Evolutionary conservation across 108 stramenopile genomes (phyloP), one percentile per base, ranked within the genome.

Genomic region (Skeletonema marinoi): DNA sequence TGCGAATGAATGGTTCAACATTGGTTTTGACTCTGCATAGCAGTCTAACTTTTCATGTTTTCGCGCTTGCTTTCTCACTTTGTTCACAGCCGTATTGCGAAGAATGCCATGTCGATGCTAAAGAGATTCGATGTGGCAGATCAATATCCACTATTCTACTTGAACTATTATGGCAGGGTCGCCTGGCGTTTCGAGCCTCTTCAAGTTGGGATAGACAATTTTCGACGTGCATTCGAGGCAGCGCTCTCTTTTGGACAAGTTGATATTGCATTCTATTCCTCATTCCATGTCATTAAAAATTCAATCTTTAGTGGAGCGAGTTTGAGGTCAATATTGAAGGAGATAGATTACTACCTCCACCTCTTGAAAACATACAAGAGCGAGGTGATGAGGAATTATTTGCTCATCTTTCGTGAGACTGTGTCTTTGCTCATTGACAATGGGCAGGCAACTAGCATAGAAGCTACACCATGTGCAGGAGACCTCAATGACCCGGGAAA

Each of bases 271-370:
- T 69, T 62, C 32, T 39, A 65, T 31, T 48, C 66, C 25, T 42
- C 61, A n/a, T 21, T 59, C 3, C 31, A 64, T 7, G 16, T 21
- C 12, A 48, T 74, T 21, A 39, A 46, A 10, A 67, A 21, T 14
- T 32, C 59, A 12, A 8, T 81, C 29, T 39, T 42, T 25, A 51
- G 68, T 3, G 80, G 80, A 25, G 60, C 35, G 32, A 81, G 64
- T 8, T 46, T 81, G 61, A 54, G 60, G 4, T 33, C 39, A 33
- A 32, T 81, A 25, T 51, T 69, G 32, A 60, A 64, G 9, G 69
- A 74, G 63, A 51, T 81, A 3, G 68, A 81, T 42, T 68, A 68
- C 39, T 73, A 74, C 32, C 33, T 81, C 16, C 66, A 70, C 39
- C 38, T 80, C 3, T 31, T 68, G 4, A 8, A 39, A 17, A 56